These are phyloP conservation scores for Claviceps humidiphila DNA, from an alignment of 2,329 filamentous ascomycete species.

Conservation along the genomic window DNA sequence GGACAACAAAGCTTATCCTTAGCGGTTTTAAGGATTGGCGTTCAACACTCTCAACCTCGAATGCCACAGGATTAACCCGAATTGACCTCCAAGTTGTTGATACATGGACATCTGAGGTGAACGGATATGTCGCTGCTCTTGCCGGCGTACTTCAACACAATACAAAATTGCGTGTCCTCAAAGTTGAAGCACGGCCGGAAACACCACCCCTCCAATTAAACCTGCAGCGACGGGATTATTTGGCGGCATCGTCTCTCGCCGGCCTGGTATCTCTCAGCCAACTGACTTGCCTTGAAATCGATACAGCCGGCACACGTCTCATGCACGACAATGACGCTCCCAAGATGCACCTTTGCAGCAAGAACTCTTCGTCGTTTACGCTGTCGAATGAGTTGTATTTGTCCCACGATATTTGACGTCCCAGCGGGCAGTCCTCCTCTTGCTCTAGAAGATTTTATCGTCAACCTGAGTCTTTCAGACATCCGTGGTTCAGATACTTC, in stretches of 20 bases:
- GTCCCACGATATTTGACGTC: conserved; percentile 3
- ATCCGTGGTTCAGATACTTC: too few relatives aligned
- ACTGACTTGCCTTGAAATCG: conserved; percentile 6
- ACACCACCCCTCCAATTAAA: not conserved
- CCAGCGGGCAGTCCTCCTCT: not conserved
- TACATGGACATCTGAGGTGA: conserved; percentile 4
- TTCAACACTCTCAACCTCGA: not conserved
- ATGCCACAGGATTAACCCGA: not conserved
- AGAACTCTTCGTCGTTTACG: conserved; percentile 5
- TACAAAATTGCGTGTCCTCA: conserved; percentile 4
- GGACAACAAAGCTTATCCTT: not conserved
- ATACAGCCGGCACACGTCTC: conserved; percentile 4
- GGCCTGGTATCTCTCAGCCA: conserved; percentile 3
- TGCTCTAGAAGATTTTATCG: not conserved
- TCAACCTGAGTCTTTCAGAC: too few relatives aligned
- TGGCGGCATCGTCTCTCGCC: conserved; percentile 1
- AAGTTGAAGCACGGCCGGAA: conserved; percentile 4
- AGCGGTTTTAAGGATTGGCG: conserved; percentile 5
- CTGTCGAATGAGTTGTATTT: conserved; percentile 5
- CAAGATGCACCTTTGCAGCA: conserved; percentile 2
- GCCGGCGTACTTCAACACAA: conserved; percentile 3
- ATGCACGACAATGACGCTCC: not conserved
- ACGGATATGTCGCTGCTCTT: conserved; percentile 1
- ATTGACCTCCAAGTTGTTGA: conserved; percentile 1
- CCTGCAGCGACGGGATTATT: conserved; percentile 4